Percentiles rank a stretch among this genome's conserved stretches.
These are phyloP conservation scores for Bacidia gigantensis DNA, from an alignment of 495 filamentous ascomycete species.

Conservation along the genomic window DNA sequence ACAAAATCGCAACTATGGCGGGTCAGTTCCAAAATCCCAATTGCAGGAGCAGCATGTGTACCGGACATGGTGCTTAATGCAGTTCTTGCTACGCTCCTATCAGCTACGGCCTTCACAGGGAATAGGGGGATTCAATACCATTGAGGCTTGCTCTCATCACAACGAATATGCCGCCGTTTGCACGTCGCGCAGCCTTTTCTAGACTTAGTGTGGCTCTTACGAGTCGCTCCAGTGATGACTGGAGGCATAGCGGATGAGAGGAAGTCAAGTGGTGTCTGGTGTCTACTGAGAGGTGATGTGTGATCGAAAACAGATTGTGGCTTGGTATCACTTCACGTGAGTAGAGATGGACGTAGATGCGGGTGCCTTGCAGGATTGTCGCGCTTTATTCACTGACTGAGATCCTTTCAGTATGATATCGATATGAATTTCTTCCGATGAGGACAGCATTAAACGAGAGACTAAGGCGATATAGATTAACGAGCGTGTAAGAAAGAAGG, in stretches of 20 bases:
- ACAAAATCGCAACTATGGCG: slow-evolving; percentile 75
- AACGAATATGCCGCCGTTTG: slow-evolving; percentile 93
- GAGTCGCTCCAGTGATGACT: slow-evolving; percentile 30
- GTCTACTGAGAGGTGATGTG: too few relatives aligned
- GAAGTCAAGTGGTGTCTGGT: too few relatives aligned
- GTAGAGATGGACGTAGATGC: too few relatives aligned
- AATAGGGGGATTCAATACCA: slow-evolving; percentile 45
- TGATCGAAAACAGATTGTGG: too few relatives aligned
- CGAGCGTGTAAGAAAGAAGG: not conserved
- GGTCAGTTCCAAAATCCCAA: not conserved
- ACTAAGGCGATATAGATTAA: not conserved
- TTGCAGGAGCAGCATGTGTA: slow-evolving; percentile 53
- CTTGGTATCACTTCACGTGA: too few relatives aligned
- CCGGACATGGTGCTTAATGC: slow-evolving; percentile 94
- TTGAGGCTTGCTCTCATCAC: slow-evolving; percentile 95
- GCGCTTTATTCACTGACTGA: too few relatives aligned
- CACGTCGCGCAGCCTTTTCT: slow-evolving; percentile 95
- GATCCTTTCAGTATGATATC: too few relatives aligned
- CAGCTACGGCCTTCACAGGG: slow-evolving; percentile 15
- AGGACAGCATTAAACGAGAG: not conserved
- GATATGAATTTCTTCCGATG: too few relatives aligned
- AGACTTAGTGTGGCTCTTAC: slow-evolving; percentile 88
- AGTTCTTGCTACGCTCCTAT: slow-evolving; percentile 61
- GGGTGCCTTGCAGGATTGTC: too few relatives aligned
- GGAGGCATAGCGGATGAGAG: slow-evolving; percentile 11